Conservation (phyloP, 2,329 filamentous ascomycete species). For the Elsinoe australis region DNA sequence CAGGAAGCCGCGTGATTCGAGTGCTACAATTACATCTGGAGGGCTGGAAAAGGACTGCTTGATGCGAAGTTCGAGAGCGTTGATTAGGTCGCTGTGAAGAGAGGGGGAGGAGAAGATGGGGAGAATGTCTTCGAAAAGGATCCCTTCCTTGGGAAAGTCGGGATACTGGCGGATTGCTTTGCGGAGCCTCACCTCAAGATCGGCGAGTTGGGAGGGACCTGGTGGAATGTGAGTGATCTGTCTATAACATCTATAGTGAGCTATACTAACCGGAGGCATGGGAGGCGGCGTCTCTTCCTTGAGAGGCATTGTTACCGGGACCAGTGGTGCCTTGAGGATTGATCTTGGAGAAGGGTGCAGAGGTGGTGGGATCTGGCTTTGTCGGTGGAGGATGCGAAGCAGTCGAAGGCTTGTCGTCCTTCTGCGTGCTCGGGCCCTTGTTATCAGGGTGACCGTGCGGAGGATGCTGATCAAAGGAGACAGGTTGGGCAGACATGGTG, state of each 20-base stretch:
- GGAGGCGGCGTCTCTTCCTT: constrained; percentile 44
- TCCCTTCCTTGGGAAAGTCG: constrained; percentile 86
- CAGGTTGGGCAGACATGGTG: constrained; percentile 26
- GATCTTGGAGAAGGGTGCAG: constrained; percentile 20
- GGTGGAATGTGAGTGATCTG: not conserved
- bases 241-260: not conserved
- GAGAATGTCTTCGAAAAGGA: constrained; percentile 96
- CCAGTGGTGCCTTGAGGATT: constrained; percentile 20
- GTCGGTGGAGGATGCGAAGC: constrained; percentile 27
- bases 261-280: constrained; percentile 35
- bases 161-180: constrained; percentile 72
- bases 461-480: constrained; percentile 24
- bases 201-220: constrained; percentile 46
- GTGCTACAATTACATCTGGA: constrained; percentile 79
- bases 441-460: constrained; percentile 28
- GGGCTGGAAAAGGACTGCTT: constrained; percentile 47
- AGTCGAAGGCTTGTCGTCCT: constrained; percentile 27
- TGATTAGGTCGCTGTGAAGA: constrained; percentile 52
- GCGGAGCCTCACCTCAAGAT: constrained; percentile 61
- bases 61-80: constrained; percentile 78
- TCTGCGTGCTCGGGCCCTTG: constrained; percentile 24
- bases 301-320: constrained; percentile 33
- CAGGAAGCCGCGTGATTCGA: constrained; percentile 91
- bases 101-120: constrained; percentile 33
- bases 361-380: constrained; percentile 29